These are phyloP conservation scores for Eutrema heterophyllum DNA, from an alignment of 345 rosid species.

Conservation along the genomic window DNA sequence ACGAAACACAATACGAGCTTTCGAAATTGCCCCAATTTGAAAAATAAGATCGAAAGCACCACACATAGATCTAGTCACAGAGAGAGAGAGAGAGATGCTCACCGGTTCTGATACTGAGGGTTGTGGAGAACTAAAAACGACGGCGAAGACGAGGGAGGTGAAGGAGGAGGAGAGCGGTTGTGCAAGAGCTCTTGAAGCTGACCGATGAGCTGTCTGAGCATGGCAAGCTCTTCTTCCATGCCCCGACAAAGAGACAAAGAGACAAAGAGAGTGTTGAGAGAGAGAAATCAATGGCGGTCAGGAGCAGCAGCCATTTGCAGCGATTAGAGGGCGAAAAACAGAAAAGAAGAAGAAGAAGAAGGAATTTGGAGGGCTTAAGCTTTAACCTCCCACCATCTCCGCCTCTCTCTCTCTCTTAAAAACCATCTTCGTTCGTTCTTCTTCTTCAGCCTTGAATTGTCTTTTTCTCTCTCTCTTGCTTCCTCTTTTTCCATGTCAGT, in stretches of 20 bases:
- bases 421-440: background rate
- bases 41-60: background rate
- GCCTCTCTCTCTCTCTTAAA: conserved; percentile 7
- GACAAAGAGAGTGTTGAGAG: background rate
- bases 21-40: background rate
- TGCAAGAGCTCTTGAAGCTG: conserved; percentile 85
- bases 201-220: conserved; percentile 94
- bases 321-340: background rate
- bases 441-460: background rate
- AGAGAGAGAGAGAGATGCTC: conserved; percentile 4
- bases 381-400: conserved; percentile 21
- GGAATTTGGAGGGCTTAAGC: background rate
- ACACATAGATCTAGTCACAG: conserved; percentile 20
- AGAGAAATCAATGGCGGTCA: conserved; percentile 14
- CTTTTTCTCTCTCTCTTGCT: conserved; percentile 30
- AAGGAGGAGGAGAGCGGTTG: conserved; percentile 61
- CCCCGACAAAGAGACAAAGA: conserved; percentile 31
- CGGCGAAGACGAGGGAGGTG: conserved; percentile 13
- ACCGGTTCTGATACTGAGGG: conserved; percentile 40
- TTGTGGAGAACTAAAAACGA: conserved; percentile 34
- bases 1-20: background rate
- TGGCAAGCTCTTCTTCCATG: conserved; percentile 96
- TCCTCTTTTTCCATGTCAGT: conserved; percentile 50
- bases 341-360: background rate
- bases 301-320: background rate